Evolutionary conservation across 345 rosid genomes (phyloP).

Genomic region (Abelmoschus esculentus): DNA sequence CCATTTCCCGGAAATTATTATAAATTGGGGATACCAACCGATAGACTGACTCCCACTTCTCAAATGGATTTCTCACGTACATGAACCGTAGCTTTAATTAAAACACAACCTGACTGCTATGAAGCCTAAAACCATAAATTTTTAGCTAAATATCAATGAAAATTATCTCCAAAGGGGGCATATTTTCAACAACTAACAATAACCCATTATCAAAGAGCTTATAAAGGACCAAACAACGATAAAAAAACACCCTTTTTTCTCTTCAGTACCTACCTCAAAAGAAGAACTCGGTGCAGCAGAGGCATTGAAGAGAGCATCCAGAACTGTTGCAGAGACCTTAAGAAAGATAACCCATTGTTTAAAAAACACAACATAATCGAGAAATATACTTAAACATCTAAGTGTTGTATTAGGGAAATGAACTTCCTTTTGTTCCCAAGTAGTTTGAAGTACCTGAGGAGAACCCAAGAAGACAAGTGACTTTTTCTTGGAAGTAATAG

Average conservation of each 20-base stretch:
- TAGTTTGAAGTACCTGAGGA: slow-evolving; percentile 48
- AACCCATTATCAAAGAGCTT: slow-evolving; percentile 2
- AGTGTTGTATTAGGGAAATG: neutral
- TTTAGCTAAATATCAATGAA: neutral
- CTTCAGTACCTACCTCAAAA: slow-evolving; percentile 59
- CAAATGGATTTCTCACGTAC: neutral
- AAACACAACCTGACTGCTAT: neutral
- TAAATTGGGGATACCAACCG: neutral
- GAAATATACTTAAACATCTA: neutral
- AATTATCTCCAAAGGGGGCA: neutral
- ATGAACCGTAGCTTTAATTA: neutral
- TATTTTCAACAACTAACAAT: neutral
- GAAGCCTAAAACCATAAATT: neutral
- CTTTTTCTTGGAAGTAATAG: too few species aligned
- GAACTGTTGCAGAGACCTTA: slow-evolving; percentile 74
- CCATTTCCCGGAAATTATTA: neutral
- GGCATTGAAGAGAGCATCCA: slow-evolving; percentile 70
- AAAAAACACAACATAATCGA: neutral
- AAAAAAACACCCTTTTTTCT: neutral
- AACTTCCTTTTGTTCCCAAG: neutral
- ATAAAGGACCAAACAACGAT: neutral
- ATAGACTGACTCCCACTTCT: neutral
- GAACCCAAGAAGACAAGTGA: too few species aligned
- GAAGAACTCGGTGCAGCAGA: slow-evolving; percentile 54
- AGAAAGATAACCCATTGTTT: neutral